phyloP scores from a whole-genome alignment of 2,329 filamentous ascomycete genomes.

The Uncinocarpus reesii region DNA sequence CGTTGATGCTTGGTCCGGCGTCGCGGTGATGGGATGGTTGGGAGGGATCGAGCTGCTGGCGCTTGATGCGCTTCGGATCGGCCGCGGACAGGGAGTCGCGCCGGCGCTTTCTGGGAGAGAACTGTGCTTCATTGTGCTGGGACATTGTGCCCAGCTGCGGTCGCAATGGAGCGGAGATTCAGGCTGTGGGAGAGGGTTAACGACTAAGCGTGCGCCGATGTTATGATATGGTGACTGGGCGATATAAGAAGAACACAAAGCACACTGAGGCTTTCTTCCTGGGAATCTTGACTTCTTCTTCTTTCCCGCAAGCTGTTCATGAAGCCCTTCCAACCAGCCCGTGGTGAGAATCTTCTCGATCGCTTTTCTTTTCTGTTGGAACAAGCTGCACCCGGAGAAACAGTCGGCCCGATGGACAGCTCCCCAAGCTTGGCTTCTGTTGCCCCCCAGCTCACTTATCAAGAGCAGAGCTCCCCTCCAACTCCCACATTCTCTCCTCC shows the following conservation, averaged over 20 bases:
- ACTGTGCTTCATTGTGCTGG: constrained; percentile 2
- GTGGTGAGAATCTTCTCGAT: neutral
- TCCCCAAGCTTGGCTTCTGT: neutral
- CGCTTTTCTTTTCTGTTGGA: neutral
- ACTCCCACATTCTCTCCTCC: neutral
- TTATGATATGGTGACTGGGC: neutral
- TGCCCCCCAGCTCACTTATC: neutral
- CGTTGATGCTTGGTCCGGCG: constrained; percentile 32
- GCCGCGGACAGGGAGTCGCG: constrained; percentile 1
- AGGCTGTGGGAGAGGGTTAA: neutral
- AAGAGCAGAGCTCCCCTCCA: neutral
- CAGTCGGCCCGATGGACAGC: neutral
- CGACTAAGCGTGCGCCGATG: neutral
- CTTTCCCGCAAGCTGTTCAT: neutral
- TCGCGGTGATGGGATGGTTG: neutral
- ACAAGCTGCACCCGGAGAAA: neutral
- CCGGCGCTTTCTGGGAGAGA: constrained; percentile 7
- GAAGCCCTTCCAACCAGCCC: neutral
- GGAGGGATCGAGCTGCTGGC: neutral
- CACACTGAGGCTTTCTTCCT: neutral
- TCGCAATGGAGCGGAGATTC: neutral
- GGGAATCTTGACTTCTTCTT: neutral
- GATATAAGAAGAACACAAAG: neutral
- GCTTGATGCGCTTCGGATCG: constrained; percentile 7
- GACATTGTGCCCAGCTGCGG: constrained; percentile 2